Conservation (phyloP, 192 early-diverging fungal genomes). For the Pilaira anomala region DNA sequence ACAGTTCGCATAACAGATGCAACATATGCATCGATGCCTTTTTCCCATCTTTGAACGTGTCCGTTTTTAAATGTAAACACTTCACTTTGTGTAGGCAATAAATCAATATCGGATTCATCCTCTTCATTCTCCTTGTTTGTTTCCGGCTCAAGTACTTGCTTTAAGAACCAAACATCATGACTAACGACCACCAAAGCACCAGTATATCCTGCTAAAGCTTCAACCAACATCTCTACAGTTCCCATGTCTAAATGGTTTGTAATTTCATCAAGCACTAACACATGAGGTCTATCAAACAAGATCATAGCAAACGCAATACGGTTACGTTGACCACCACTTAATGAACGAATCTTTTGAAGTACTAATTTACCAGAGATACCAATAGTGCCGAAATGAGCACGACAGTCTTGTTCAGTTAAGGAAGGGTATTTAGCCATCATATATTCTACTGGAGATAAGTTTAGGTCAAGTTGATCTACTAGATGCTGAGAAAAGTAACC, state of each 20-base stretch:
- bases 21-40: constrained; percentile 34
- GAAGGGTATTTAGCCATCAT: constrained; percentile 44
- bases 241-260: constrained; percentile 91
- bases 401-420: constrained; percentile 56
- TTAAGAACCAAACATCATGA: constrained; percentile 77
- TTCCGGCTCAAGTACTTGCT: constrained; percentile 60
- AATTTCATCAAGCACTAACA: constrained; percentile 77
- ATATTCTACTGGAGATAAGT: constrained; percentile 48
- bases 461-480: constrained; percentile 64
- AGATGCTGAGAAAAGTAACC: constrained; percentile 87
- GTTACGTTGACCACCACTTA: constrained; percentile 83
- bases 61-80: constrained; percentile 31
- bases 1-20: constrained; percentile 6
- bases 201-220: constrained; percentile 63
- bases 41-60: constrained; percentile 26
- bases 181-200: constrained; percentile 81
- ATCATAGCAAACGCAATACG: constrained; percentile 74
- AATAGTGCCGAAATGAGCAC: constrained; percentile 75
- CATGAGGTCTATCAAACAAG: constrained; percentile 60
- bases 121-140: constrained; percentile 34
- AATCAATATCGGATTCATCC: constrained; percentile 30
- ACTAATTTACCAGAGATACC: constrained; percentile 68
- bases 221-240: constrained; percentile 72
- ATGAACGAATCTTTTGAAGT: constrained; percentile 51
- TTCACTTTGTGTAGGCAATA: constrained; percentile 1